These are phyloP conservation scores for Lentithecium fluviatile DNA, from an alignment of 495 filamentous ascomycete species.

Conservation along the genomic window DNA sequence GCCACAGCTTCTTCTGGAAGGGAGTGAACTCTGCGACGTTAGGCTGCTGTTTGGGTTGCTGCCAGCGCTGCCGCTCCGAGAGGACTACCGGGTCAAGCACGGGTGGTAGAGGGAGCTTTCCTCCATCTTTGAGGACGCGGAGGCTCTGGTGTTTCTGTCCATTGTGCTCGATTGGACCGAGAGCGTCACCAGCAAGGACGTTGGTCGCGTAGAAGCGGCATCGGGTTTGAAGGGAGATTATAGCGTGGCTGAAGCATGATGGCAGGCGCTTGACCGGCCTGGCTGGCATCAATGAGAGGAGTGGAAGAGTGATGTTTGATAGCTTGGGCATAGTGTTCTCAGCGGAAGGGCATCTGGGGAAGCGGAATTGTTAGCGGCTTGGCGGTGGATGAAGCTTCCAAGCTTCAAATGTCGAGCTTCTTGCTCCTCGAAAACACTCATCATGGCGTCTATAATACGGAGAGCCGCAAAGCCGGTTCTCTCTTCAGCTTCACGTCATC, in stretches of 20 bases:
- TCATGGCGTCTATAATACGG: slow-evolving; percentile 13
- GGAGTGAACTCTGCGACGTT: slow-evolving; percentile 36
- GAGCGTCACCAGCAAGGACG: neutral
- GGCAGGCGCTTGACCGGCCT: neutral
- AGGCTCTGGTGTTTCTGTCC: slow-evolving; percentile 16
- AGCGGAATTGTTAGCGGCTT: slow-evolving; percentile 16
- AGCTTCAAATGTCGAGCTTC: neutral
- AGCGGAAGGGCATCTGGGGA: too few relatives aligned
- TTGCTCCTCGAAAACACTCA: neutral
- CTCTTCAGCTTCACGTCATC: neutral
- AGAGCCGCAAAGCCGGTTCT: slow-evolving; percentile 8
- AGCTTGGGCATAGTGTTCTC: neutral
- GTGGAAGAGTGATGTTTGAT: neutral
- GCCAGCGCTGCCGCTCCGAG: slow-evolving; percentile 18
- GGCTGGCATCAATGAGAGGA: slow-evolving; percentile 1
- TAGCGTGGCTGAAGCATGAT: neutral
- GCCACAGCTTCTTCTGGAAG: slow-evolving; percentile 53
- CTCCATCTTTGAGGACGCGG: slow-evolving; percentile 34
- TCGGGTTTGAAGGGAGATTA: neutral
- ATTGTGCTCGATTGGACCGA: slow-evolving; percentile 21
- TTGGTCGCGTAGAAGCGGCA: slow-evolving; percentile 5
- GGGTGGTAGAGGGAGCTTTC: slow-evolving; percentile 48
- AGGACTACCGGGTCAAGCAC: slow-evolving; percentile 41
- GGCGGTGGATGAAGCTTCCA: slow-evolving; percentile 9
- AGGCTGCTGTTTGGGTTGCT: slow-evolving; percentile 32